Conservation (phyloP, 139 green algal genomes). For the Klebsormidium nitens region DNA sequence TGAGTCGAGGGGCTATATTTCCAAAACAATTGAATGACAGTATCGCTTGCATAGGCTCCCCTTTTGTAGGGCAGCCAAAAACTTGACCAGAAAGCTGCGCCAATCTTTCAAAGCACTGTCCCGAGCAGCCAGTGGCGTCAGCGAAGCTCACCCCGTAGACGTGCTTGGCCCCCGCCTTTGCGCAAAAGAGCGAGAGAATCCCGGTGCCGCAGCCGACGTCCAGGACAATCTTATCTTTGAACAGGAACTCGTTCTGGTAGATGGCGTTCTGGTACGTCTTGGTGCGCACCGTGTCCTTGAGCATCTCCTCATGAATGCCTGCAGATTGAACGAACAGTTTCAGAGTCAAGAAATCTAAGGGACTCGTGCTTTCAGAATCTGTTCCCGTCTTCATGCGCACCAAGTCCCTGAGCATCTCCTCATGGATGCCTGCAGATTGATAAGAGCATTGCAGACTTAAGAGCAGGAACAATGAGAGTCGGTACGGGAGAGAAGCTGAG, state of each 20-base stretch:
- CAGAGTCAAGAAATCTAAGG: background rate
- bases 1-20: too few relatives aligned
- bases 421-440: background rate
- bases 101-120: background rate
- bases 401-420: background rate
- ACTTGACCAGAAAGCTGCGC: background rate
- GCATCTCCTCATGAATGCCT: slow-evolving; percentile 73
- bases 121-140: background rate
- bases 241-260: slow-evolving; percentile 65
- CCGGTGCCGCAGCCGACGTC: slow-evolving; percentile 55
- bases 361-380: background rate
- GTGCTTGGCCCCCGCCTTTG: slow-evolving; percentile 67
- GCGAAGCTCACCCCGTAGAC: slow-evolving; percentile 68
- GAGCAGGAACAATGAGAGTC: too few relatives aligned
- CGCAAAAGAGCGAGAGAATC: slow-evolving; percentile 52
- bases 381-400: background rate
- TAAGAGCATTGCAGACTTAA: too few relatives aligned
- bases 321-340: background rate
- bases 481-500: too few relatives aligned
- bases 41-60: too few relatives aligned
- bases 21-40: too few relatives aligned
- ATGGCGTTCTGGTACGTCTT: slow-evolving; percentile 79
- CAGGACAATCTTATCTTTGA: slow-evolving; percentile 66
- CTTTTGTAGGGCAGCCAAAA: too few relatives aligned
- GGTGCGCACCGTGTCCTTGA: slow-evolving; percentile 84